These are phyloP conservation scores for Debaryomyces robertsiae DNA, from an alignment of 1,139 yeast species.

Conservation along the genomic window DNA sequence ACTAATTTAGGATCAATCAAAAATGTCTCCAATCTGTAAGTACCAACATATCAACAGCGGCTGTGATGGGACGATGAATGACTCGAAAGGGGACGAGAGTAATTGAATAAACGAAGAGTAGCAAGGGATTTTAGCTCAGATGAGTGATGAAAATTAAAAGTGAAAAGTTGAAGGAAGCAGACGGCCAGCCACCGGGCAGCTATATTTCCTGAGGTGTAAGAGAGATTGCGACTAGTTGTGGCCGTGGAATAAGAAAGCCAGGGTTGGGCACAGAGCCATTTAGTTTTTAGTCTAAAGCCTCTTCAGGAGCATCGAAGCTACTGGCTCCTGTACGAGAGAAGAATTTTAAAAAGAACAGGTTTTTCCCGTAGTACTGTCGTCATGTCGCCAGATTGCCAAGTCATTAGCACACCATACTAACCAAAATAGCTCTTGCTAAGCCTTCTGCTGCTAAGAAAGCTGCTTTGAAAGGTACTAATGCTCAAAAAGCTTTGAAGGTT, in stretches of 20 bases:
- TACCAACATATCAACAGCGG: constrained; percentile 5
- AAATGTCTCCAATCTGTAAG: constrained; percentile 36
- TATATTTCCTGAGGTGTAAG: no score
- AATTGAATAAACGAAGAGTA: neutral
- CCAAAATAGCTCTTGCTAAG: constrained; percentile 52
- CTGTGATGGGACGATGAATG: neutral
- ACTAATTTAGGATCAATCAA: constrained; percentile 18
- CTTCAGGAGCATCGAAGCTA: no score
- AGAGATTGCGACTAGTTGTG: no score
- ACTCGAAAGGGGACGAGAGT: neutral
- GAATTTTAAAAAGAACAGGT: no score
- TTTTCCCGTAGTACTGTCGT: no score
- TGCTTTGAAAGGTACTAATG: constrained; percentile 96
- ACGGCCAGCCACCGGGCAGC: no score
- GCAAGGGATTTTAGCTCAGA: neutral
- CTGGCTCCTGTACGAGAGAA: no score
- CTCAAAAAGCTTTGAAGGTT: constrained; percentile 87
- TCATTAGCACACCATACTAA: constrained; percentile 5
- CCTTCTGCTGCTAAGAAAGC: constrained; percentile 99
- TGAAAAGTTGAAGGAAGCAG: no score
- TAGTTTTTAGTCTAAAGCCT: no score
- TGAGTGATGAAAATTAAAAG: neutral
- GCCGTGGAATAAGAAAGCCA: no score
- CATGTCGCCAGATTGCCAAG: no score
- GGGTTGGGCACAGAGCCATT: no score